A percentile compares a stretch with the other conserved stretches of the same genome.
phyloP scores from a whole-genome alignment of 306 rosid species.

The Mimosa pudica region DNA sequence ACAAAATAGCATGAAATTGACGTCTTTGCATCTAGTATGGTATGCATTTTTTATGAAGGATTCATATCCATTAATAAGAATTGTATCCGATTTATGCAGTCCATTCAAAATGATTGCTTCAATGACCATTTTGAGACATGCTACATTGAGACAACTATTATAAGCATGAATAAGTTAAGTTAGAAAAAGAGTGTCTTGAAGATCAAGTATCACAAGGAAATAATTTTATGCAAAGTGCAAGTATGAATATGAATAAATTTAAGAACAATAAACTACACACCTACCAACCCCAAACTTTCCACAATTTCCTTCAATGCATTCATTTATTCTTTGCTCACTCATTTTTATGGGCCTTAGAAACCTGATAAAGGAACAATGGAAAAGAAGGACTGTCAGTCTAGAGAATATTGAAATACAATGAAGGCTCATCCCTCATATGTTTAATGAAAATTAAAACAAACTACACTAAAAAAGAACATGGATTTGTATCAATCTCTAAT shows the following conservation, averaged over 20 bases:
- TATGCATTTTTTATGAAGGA: too few species aligned
- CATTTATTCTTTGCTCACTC: conserved; percentile 68
- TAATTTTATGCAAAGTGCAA: conserved; percentile 2
- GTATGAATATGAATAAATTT: conserved; percentile 12
- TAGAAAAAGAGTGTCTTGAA: too few species aligned
- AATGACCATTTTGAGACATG: too few species aligned
- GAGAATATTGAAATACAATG: conserved; percentile 3
- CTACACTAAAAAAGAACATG: conserved; percentile 17
- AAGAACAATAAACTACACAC: conserved; percentile 47
- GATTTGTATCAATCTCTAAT: conserved; percentile 19
- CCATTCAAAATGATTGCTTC: too few species aligned
- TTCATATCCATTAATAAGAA: too few species aligned
- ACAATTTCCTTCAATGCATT: conserved; percentile 85
- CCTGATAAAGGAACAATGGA: conserved; percentile 51
- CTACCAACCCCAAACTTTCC: conserved; percentile 92
- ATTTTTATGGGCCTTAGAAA: conserved; percentile 83
- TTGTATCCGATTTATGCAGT: too few species aligned
- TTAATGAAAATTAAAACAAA: conserved; percentile 13
- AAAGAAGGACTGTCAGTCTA: not conserved
- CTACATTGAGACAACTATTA: too few species aligned
- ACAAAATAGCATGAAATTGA: too few species aligned
- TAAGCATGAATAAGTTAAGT: too few species aligned
- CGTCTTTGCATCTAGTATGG: too few species aligned
- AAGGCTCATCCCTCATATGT: conserved; percentile 16
- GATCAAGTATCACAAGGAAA: too few species aligned